Base-by-base conservation (phyloP, 805 yeast genomes). In the Alloascoidea hylecoeti region DNA sequence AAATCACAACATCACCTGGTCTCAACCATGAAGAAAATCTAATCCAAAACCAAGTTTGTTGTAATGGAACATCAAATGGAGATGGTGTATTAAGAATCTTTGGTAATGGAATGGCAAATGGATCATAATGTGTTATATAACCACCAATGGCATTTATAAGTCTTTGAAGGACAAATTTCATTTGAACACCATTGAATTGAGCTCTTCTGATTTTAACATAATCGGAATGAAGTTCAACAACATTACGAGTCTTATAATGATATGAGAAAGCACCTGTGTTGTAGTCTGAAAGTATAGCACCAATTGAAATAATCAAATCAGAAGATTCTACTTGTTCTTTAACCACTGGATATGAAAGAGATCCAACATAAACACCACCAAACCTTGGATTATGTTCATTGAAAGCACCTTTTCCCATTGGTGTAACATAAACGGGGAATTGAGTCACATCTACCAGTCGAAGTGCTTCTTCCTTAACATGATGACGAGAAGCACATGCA, bases 361-460 rank as follows among this genome's bases (percentile, higher is more conserved):
- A 67, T 49, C 95, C 95, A 42, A 82, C 82, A 56, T 83, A 83
- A 41, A 78, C 84, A 60, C 95, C 95, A 48, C 84, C 85, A 59
- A 72, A 83, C 59, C 83, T 64, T 44, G 75, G 71, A 56, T 75
- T 68, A 43, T 66, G 66, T 61, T 83, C 95, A 58, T 79, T 75
- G 48, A 82, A 72, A 17, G 74, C 66, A 42, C 85, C 79, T 60
- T 83, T 83, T 60, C 94, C 95, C 92, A 83, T 81, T 49, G 95
- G 94, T 39, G 95, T 83, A 40, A 78, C 78, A 58, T 74, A 83
- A 36, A 79, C 77, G 35, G 92, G 89, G 75, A 75, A 82, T 56
- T 78, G 74, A 37, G 94, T 80, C 42, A 62, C 55, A 40, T 71
- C 70, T 37, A 78, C 77, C 54, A 83, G 68, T 48, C 66, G 59